A percentile compares a stretch with the other conserved stretches of the same genome.
These are phyloP conservation scores for Jamesozyma hellenica DNA, from an alignment of 805 yeast genomes.

Conservation along the genomic window DNA sequence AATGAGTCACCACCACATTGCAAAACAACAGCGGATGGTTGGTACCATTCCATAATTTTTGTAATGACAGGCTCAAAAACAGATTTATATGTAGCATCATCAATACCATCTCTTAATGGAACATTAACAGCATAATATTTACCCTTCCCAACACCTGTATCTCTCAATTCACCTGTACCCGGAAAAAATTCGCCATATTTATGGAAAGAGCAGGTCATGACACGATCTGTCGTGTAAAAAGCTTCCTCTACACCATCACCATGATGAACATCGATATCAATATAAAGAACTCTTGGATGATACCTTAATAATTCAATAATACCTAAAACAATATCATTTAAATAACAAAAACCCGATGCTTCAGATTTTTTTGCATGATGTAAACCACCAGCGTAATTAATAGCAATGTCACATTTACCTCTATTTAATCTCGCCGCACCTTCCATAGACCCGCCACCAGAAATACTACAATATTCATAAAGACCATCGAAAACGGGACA, in stretches of 20 bases:
- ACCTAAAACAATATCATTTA: constrained; percentile 87
- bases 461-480: constrained; percentile 78
- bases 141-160: constrained; percentile 81
- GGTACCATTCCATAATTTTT: constrained; percentile 83
- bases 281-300: constrained; percentile 86
- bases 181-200: constrained; percentile 96
- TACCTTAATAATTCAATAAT: constrained; percentile 75
- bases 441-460: constrained; percentile 90
- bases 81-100: constrained; percentile 73
- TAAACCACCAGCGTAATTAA: constrained; percentile 93
- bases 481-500: constrained; percentile 93
- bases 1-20: constrained; percentile 97
- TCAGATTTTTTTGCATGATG: constrained; percentile 94
- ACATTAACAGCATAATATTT: constrained; percentile 81
- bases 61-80: constrained; percentile 77
- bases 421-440: constrained; percentile 79
- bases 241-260: constrained; percentile 99
- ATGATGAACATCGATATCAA: constrained; percentile 91
- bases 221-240: constrained; percentile 86
- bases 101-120: constrained; percentile 91
- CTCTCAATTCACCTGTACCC: constrained; percentile 90
- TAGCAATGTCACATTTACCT: constrained; percentile 87
- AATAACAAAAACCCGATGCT: constrained; percentile 92
- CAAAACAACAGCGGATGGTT: constrained; percentile 87
- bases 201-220: constrained; percentile 93